A percentile compares a stretch with the other conserved stretches of the same genome.
These are phyloP conservation scores for Trichoderma sp. DNA, from an alignment of 2,329 filamentous ascomycete species.

Conservation along the genomic window DNA sequence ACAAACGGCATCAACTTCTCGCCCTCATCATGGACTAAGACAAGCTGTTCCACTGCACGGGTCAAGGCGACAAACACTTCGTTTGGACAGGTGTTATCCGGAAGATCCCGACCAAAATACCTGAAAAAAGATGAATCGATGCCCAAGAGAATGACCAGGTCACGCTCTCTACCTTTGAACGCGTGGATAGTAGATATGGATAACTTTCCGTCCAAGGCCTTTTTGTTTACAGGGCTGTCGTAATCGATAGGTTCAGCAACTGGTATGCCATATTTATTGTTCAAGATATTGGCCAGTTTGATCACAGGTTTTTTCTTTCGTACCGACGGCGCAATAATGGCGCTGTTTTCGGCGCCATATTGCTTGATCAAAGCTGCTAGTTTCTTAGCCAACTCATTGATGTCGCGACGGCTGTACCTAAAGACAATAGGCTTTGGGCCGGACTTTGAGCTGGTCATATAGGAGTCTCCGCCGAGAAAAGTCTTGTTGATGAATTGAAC, in stretches of 20 bases:
- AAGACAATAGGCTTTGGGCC: slow-evolving; percentile 32
- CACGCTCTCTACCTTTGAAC: slow-evolving; percentile 34
- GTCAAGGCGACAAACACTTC: slow-evolving; percentile 33
- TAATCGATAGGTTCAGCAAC: background rate
- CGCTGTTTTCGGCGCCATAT: background rate
- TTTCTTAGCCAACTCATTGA: slow-evolving; percentile 18
- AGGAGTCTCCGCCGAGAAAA: slow-evolving; percentile 29
- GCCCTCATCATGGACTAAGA: slow-evolving; percentile 27
- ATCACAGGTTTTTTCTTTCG: background rate
- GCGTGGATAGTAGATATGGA: slow-evolving; percentile 34
- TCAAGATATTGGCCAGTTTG: background rate
- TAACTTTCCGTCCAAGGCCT: slow-evolving; percentile 30
- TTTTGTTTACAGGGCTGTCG: slow-evolving; percentile 25
- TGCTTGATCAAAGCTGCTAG: background rate
- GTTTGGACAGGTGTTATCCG: slow-evolving; percentile 33
- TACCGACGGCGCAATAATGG: slow-evolving; percentile 1
- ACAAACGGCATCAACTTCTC: slow-evolving; percentile 29
- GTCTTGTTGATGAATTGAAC: slow-evolving; percentile 30
- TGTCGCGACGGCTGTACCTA: slow-evolving; percentile 20
- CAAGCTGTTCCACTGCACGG: slow-evolving; percentile 30
- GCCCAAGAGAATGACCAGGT: slow-evolving; percentile 30
- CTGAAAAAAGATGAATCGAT: slow-evolving; percentile 30
- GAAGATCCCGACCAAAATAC: slow-evolving; percentile 27
- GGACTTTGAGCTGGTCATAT: slow-evolving; percentile 30
- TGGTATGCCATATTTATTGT: background rate